phyloP scores from a whole-genome alignment of 129 eudicot genomes.

The Ambrosia artemisiifolia region DNA sequence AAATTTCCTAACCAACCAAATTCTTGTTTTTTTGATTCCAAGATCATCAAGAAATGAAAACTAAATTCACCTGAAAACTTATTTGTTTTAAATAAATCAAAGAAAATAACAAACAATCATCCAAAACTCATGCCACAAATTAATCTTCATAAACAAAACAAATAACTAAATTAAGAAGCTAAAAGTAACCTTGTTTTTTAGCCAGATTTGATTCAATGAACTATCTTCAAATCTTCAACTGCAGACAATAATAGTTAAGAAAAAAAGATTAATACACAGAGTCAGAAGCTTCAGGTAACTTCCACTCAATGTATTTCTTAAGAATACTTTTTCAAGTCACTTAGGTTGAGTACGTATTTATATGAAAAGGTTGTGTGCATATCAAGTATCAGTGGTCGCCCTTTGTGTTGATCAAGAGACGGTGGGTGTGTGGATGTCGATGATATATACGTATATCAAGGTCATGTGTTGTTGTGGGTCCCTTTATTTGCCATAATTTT shows the following conservation, averaged over 20 bases:
- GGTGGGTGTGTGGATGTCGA: constrained; percentile 13
- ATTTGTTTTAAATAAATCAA: neutral
- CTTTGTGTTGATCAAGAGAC: constrained; percentile 21
- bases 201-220: constrained; percentile 25
- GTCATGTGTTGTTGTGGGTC: constrained; percentile 23
- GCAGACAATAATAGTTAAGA: constrained; percentile 6
- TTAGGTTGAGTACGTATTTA: constrained; percentile 23
- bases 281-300: constrained; percentile 35
- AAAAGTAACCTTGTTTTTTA: constrained; percentile 20
- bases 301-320: constrained; percentile 36
- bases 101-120: constrained; percentile 3
- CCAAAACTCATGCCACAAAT: neutral
- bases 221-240: constrained; percentile 15
- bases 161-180: neutral
- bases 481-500: constrained; percentile 12
- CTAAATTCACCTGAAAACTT: constrained; percentile 9
- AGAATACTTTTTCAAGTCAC: neutral
- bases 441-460: neutral
- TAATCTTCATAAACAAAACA: constrained; percentile 4
- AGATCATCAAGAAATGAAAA: neutral
- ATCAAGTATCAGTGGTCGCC: neutral
- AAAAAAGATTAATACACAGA: too few species aligned
- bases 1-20: constrained; percentile 9
- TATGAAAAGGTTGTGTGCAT: constrained; percentile 33
- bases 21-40: constrained; percentile 13